Conservation (phyloP, 805 yeast species). For the Candida palmyrensis region DNA sequence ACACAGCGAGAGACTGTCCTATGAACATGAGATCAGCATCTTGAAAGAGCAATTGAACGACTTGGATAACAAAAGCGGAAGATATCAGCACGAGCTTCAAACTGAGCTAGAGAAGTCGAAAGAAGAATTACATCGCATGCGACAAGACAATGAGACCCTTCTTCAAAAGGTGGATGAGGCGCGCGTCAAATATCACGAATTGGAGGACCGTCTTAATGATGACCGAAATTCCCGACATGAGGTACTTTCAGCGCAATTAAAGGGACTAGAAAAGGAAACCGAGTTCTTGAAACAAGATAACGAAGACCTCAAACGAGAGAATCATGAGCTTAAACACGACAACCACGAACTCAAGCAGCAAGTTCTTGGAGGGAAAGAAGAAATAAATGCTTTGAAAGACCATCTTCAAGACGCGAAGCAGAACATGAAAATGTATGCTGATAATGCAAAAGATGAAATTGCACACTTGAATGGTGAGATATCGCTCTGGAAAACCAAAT, state of each 20-base stretch:
- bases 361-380: not conserved
- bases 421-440: slow-evolving; percentile 2
- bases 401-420: slow-evolving; percentile 9
- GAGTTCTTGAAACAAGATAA: not conserved
- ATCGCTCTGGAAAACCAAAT: slow-evolving; percentile 3
- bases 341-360: slow-evolving; percentile 27
- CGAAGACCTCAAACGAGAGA: not conserved
- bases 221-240: not conserved
- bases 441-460: slow-evolving; percentile 5
- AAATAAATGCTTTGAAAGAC: slow-evolving; percentile 5
- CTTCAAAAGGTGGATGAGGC: not conserved
- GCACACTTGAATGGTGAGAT: slow-evolving; percentile 9
- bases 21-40: not conserved
- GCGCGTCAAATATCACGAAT: too few relatives aligned
- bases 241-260: not conserved
- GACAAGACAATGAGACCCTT: not conserved
- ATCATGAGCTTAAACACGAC: slow-evolving; percentile 7
- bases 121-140: not conserved
- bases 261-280: not conserved
- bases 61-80: not conserved
- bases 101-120: not conserved
- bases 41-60: not conserved
- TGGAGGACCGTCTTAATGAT: too few relatives aligned
- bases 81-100: too few relatives aligned
- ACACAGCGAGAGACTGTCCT: not conserved